Evolutionary conservation across 2,329 filamentous ascomycete species (phyloP), one percentile per base, ranked within the genome.

Genomic region (Paecilomyces sp.): DNA sequence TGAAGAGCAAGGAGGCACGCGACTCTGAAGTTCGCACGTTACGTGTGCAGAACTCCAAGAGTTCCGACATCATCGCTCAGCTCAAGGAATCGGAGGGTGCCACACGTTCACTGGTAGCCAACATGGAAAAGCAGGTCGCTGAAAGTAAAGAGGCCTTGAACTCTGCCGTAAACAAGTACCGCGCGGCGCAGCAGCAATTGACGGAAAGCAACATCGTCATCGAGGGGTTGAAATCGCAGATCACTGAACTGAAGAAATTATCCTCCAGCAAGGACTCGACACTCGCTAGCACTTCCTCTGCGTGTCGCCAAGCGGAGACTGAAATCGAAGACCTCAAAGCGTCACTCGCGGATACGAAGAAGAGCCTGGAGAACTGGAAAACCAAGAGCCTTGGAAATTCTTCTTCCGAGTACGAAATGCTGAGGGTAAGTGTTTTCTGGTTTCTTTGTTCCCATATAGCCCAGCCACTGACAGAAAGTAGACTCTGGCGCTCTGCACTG

Each of bases 41-140:
- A 60, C 87, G 91, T 62, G 82, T 86, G 62, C 92, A 97, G 73
- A 95, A 93, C 70, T 83, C 85, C 55, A 96, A 96, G 76, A 95
- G 90, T 60, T 92, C 91, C 0, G 94, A 97, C 71, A 95, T 97
- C 61, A 92, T 99, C 51, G 84, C 91, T 0, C 90, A 96, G 66
- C 80, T 97, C 58, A 99, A 99, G 79, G 93, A 97, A 58, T 85
- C 91, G 1, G 94, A 97, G 72, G 81, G 86, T 5, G 85, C 90
- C 57, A 90, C 88, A 64, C 85, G 91, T 56, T 85, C 86, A 15
- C 76, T 97, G 30, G 80, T 94, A 18, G 85, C 86, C 65, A 96
- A 93, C 68, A 79, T 96, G 62, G 94, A 99, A 76, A 97, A 96
- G 77, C 92, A 97, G 71, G 78, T 94, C 47, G 86, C 87, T 9